These are phyloP conservation scores for Backusella westeae DNA, from an alignment of 192 early-diverging fungal genomes.

Conservation along the genomic window DNA sequence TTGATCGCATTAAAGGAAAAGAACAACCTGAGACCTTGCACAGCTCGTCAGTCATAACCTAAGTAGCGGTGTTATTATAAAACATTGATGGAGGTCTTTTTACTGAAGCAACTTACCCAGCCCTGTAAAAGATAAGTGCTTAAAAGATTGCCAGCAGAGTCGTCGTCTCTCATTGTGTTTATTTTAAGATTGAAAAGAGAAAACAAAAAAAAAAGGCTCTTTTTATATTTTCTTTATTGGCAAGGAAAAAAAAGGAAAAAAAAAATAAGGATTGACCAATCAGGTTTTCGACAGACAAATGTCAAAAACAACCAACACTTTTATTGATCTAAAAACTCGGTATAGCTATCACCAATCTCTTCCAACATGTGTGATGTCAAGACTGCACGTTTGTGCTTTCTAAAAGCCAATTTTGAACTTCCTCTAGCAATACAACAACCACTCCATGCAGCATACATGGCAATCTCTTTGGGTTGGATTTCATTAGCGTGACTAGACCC, in stretches of 20 bases:
- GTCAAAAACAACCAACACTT: not conserved
- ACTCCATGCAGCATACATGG: conserved; percentile 68
- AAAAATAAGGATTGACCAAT: not conserved
- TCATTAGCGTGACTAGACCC: conserved; percentile 32
- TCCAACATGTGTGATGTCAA: conserved; percentile 62
- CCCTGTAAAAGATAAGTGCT: conserved; percentile 35
- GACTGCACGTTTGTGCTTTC: conserved; percentile 57
- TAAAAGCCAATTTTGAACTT: conserved; percentile 56
- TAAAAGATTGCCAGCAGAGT: conserved; percentile 2
- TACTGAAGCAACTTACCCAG: conserved; percentile 27
- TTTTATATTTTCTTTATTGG: no score
- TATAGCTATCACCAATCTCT: conserved; percentile 48
- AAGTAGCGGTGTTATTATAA: not conserved
- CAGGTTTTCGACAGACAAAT: not conserved
- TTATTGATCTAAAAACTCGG: not conserved
- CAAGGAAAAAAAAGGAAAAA: not conserved
- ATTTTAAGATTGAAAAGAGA: not conserved
- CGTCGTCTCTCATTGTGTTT: not conserved
- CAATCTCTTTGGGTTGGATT: conserved; percentile 35
- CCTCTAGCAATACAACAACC: conserved; percentile 55
- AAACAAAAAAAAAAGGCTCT: not conserved
- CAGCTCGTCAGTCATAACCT: conserved; percentile 36
- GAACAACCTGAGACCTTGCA: conserved; percentile 24
- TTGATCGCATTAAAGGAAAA: conserved; percentile 35
- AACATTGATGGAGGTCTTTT: not conserved